Conservation (phyloP, 176 grass and related monocot species). For the Zoysia pacifica region DNA sequence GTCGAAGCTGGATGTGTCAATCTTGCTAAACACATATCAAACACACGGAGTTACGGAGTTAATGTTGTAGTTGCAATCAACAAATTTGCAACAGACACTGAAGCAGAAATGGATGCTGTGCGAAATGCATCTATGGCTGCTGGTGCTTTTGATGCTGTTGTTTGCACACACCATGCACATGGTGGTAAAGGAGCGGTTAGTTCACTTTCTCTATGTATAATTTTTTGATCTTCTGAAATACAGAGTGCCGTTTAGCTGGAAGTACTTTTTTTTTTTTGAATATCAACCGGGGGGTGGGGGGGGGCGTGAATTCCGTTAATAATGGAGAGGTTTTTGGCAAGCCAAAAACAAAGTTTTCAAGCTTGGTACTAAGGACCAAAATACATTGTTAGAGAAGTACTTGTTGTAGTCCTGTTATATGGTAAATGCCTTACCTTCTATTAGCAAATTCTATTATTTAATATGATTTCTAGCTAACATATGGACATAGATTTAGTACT, state of each 20-base stretch:
- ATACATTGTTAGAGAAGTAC: neutral
- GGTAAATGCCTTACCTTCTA: neutral
- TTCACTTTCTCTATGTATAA: constrained; percentile 25
- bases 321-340: no score
- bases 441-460: neutral
- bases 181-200: constrained; percentile 96
- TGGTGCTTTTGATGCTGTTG: constrained; percentile 86
- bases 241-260: neutral
- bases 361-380: no score
- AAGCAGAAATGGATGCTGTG: constrained; percentile 78
- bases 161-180: constrained; percentile 94
- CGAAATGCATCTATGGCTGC: constrained; percentile 68
- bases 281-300: no score
- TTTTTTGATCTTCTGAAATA: neutral
- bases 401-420: neutral
- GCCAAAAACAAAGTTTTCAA: no score
- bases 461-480: neutral
- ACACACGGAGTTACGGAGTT: constrained; percentile 77
- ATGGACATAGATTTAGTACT: neutral
- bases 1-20: constrained; percentile 95
- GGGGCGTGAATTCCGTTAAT: no score
- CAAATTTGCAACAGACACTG: constrained; percentile 90
- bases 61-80: constrained; percentile 93
- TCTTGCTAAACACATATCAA: constrained; percentile 80
- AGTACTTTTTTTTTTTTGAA: neutral